These are phyloP conservation scores for Fraxinus platypoda DNA, from an alignment of 305 asterid genomes.

Conservation along the genomic window DNA sequence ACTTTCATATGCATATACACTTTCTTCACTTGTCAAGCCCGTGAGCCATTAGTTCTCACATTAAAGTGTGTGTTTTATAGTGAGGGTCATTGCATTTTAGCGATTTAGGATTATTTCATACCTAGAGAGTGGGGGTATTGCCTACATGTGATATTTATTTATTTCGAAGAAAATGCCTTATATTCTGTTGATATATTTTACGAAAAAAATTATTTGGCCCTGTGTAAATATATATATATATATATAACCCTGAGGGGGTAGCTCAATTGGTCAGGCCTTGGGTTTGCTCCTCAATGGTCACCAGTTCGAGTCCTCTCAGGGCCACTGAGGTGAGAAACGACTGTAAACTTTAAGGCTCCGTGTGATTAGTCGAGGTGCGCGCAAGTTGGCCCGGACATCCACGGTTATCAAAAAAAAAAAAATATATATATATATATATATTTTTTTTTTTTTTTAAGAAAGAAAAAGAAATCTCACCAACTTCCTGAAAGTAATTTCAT, in stretches of 20 bases:
- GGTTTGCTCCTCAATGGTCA: too few species aligned
- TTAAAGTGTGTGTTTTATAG: neutral
- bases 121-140: neutral
- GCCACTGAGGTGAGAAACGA: too few species aligned
- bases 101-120: neutral
- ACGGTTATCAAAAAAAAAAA: too few species aligned
- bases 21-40: neutral
- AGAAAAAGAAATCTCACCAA: neutral
- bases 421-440: too few species aligned
- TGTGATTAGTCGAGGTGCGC: too few species aligned
- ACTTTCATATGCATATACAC: neutral
- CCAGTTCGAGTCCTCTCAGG: too few species aligned
- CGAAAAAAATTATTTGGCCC: neutral
- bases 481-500: neutral
- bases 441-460: neutral
- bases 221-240: neutral
- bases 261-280: too few species aligned
- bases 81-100: neutral
- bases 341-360: too few species aligned
- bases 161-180: neutral
- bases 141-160: too few species aligned
- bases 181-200: neutral
- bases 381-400: too few species aligned
- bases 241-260: too few species aligned
- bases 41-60: neutral